Percentiles rank a stretch among this genome's conserved stretches.
Evolutionary conservation across 345 rosid genomes (phyloP).

Genomic region (Rhodamnia rubescens): DNA sequence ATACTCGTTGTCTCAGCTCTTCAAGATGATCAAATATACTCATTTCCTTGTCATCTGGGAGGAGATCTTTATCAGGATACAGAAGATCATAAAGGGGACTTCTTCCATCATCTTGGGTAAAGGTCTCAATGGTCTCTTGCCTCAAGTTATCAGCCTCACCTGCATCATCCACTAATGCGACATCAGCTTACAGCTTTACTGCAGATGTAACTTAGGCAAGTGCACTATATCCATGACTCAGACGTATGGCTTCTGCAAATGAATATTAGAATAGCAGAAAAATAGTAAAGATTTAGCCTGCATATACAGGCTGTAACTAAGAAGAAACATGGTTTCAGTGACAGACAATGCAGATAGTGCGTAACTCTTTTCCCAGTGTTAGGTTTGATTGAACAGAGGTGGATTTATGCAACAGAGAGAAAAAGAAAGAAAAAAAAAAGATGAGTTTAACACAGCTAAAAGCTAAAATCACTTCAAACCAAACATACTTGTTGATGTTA

Average conservation of each 20-base stretch:
- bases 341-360: neutral
- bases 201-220: neutral
- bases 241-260: neutral
- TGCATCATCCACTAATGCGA: neutral
- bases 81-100: conserved; percentile 62
- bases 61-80: conserved; percentile 80
- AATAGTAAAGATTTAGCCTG: neutral
- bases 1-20: conserved; percentile 81
- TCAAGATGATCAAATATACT: conserved; percentile 92
- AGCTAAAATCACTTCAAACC: neutral
- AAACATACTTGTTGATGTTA: neutral
- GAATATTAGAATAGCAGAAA: neutral
- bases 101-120: conserved; percentile 26
- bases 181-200: neutral
- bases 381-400: neutral
- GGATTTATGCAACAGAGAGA: neutral
- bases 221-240: neutral
- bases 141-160: conserved; percentile 21
- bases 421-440: neutral
- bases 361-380: neutral
- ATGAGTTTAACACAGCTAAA: neutral
- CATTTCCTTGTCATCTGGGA: conserved; percentile 97
- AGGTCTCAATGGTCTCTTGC: conserved; percentile 14
- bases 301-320: neutral
- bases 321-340: neutral